Base-by-base conservation (phyloP, 2,329 filamentous ascomycete species). In the Leptographium flavum region DNA sequence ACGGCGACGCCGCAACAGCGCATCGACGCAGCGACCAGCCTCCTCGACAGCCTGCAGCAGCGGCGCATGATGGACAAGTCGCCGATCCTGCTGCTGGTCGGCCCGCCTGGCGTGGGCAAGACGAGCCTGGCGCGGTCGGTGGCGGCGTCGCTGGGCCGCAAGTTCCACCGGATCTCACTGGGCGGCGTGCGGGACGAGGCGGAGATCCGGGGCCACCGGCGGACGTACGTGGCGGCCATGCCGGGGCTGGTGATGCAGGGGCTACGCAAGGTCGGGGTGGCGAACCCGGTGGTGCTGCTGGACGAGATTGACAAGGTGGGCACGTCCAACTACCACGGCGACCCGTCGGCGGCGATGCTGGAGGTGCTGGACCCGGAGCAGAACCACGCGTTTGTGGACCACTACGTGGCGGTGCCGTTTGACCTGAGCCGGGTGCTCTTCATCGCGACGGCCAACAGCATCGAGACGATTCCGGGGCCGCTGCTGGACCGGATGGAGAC, bases 141-240 rank as follows among this genome's bases (percentile, higher is more conserved):
- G 22, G 92, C 92, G 2, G 85, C 85, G 15, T 88, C 92, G 1
- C 72, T 98, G 11, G 90, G 90, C 15, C 80, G 92, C 51, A 94
- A 95, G 61, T 98, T 98, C 62, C 90, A 98, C 62, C 80, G 92
- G 39, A 95, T 98, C 55, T 96, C 92, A 4, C 79, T 98, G 4
- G 92, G 92, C 49, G 92, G 92, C 54, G 90, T 98, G 3, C 74
- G 92, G 45, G 92, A 98, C 56, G 92, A 98, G 62, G 92, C 92
- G 15, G 92, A 98, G 65, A 96, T 98, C 49, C 78, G 92, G 48
- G 92, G 92, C 10, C 92, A 98, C 63, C 76, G 92, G 46, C 75
- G 92, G 54, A 98, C 92, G 1, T 98, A 98, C 58, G 92, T 98
- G 47, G 92, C 92, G 21, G 92, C 92, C n/a, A 95, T 98, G 90